A percentile compares a stretch with the other conserved stretches of the same genome.
phyloP scores from a whole-genome alignment of 177 flowering plant species.

The Vitis hybrid region DNA sequence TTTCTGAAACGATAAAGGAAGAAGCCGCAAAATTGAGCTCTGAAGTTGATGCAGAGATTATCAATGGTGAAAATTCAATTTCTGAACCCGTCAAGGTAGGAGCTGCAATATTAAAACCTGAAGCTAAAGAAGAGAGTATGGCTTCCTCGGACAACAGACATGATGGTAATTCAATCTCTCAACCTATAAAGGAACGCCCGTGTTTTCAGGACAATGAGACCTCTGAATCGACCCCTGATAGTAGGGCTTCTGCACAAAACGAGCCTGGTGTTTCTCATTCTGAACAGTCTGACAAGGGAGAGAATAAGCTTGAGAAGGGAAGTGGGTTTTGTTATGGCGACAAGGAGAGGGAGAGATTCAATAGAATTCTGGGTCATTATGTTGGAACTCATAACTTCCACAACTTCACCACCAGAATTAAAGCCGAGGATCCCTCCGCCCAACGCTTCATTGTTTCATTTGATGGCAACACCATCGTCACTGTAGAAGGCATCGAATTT shows the following conservation, averaged over 20 bases:
- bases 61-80: no score
- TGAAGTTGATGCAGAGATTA: no score
- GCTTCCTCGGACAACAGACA: conserved; percentile 1
- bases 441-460: conserved; percentile 79
- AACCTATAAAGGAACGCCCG: background rate
- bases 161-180: conserved; percentile 4
- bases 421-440: conserved; percentile 90
- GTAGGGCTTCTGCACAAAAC: conserved; percentile 5
- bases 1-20: background rate
- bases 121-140: background rate
- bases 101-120: no score
- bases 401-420: conserved; percentile 85
- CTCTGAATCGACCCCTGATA: conserved; percentile 7
- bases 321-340: conserved; percentile 66
- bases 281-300: conserved; percentile 11
- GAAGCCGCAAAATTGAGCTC: no score
- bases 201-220: background rate
- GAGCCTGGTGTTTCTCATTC: background rate
- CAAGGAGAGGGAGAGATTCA: conserved; percentile 77
- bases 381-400: conserved; percentile 95
- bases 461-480: conserved; percentile 51
- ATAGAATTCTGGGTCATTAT: conserved; percentile 61
- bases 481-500: conserved; percentile 82
- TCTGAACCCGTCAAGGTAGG: no score
- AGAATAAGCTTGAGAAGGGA: conserved; percentile 17